These are phyloP conservation scores for Hypoxylon fuscum DNA, from an alignment of 495 filamentous ascomycete genomes.

Conservation along the genomic window DNA sequence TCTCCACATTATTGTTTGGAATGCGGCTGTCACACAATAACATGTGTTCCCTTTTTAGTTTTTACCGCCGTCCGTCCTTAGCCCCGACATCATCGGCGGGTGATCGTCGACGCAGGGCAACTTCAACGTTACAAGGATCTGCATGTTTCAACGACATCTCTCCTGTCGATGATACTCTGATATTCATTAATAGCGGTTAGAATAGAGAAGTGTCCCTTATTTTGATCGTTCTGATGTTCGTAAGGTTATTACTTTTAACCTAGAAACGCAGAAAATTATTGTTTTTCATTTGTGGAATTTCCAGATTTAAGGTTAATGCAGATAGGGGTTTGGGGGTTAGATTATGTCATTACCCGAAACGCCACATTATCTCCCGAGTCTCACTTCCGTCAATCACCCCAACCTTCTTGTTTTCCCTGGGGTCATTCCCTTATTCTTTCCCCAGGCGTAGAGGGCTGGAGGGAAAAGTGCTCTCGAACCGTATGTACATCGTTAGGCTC, in stretches of 20 bases:
- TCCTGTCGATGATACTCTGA: not conserved
- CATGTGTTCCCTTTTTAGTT: slow-evolving; percentile 18
- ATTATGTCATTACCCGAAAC: not conserved
- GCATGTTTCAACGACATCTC: slow-evolving; percentile 5
- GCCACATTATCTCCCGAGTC: not conserved
- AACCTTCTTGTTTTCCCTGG: no score
- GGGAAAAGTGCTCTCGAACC: no score
- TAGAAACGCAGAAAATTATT: no score
- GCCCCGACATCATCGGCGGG: slow-evolving; percentile 2
- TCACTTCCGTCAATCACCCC: not conserved
- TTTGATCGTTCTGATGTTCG: not conserved
- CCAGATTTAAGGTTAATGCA: not conserved
- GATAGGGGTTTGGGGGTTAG: not conserved
- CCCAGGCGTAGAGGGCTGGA: no score
- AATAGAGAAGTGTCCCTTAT: not conserved
- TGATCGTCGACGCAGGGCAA: slow-evolving; percentile 31
- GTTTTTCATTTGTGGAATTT: not conserved
- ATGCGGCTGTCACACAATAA: slow-evolving; percentile 3
- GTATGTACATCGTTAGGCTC: no score
- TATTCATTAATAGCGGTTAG: not conserved
- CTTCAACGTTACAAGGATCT: slow-evolving; percentile 20
- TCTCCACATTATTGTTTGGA: slow-evolving; percentile 32
- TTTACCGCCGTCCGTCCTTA: no score
- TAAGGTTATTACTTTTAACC: not conserved
- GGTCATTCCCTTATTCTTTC: no score